Conservation (phyloP, 2,329 filamentous ascomycete species). For the Arachnomyces sp. region DNA sequence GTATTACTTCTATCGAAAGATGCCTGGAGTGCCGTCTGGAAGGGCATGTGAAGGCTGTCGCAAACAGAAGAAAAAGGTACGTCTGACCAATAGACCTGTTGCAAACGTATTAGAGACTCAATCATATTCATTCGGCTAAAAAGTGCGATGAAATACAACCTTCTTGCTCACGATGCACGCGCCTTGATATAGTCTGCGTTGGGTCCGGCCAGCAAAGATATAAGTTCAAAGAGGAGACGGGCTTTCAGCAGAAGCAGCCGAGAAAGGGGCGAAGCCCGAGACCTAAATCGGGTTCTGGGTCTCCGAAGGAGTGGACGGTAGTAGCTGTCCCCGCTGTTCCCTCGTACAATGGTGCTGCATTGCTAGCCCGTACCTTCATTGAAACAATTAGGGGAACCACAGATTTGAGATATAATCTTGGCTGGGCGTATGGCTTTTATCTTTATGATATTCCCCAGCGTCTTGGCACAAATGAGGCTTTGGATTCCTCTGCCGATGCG, state of each 20-base stretch:
- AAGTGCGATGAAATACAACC: constrained; percentile 44
- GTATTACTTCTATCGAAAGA: constrained; percentile 20
- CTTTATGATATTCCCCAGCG: constrained; percentile 40
- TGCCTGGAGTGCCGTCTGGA: constrained; percentile 48
- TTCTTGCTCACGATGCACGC: constrained; percentile 40
- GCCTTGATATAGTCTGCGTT: constrained; percentile 38
- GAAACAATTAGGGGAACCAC: constrained; percentile 27
- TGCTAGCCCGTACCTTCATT: constrained; percentile 27
- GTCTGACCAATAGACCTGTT: not conserved
- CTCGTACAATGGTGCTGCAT: constrained; percentile 25
- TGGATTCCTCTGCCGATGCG: constrained; percentile 35
- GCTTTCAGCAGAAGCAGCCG: constrained; percentile 6
- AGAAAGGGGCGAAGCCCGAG: not conserved
- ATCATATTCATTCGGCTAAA: not conserved
- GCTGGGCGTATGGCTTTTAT: constrained; percentile 41
- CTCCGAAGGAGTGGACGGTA: not conserved
- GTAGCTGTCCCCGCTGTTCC: constrained; percentile 15
- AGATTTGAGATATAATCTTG: constrained; percentile 42
- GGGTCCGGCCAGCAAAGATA: constrained; percentile 43
- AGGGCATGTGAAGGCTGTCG: constrained; percentile 46
- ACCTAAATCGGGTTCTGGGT: not conserved
- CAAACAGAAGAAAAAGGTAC: constrained; percentile 49
- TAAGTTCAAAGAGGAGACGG: constrained; percentile 41
- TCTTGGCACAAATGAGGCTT: constrained; percentile 39
- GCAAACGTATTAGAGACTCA: too few species aligned